Base-by-base conservation (phyloP, 768 basidiomycete species). In the Psilocybe subaeruginosa region DNA sequence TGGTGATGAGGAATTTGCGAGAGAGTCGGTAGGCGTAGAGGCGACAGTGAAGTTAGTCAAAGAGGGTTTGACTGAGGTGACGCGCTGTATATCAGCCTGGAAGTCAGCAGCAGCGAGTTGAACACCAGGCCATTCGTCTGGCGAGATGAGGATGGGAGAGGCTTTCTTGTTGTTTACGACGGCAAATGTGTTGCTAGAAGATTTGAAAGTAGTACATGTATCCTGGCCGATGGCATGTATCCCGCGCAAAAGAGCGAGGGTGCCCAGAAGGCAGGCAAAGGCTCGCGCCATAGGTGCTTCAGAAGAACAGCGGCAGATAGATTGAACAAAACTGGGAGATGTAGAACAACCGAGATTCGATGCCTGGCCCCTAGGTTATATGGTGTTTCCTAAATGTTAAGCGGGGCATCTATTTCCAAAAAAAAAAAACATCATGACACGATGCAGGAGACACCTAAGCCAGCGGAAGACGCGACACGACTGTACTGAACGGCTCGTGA, bases 111-210 rank as follows among this genome's bases (percentile, higher is more conserved):
- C 87, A 2, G 85, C 87, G 33, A 84, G 77, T 54, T 85, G 86
- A 1, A 89, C 85, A 43, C 85, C 85, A 14, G 83, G 81, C 83
- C 85, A 88, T 52, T 89, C 87, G 54, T 86, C 85, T 0, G 76
- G 63, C 11, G 84, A 81, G 43, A 83, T 73, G 45, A 85, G 71
- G 19, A 87, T 75, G 2, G 83, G 82, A 1, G 82, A 75, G 1
- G 81, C 85, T 30, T 74, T 73, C 54, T 78, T 74, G 46, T 77
- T 76, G 62, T 71, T 72, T 46, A 84, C 82, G 56, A 85, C 70
- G 4, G 81, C 67, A 66, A 88, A 82, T 0, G 72, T 67, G 31
- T 73, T 70, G 14, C 70, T 41, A 0, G 74, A 72, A 8, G 77
- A 73, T 55, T 76, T 64, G 68, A 85, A 84, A 1, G 77, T 69